Evolutionary conservation across 257 asterid genomes (phyloP).

Genomic region (Oldenlandia corymbosa): DNA sequence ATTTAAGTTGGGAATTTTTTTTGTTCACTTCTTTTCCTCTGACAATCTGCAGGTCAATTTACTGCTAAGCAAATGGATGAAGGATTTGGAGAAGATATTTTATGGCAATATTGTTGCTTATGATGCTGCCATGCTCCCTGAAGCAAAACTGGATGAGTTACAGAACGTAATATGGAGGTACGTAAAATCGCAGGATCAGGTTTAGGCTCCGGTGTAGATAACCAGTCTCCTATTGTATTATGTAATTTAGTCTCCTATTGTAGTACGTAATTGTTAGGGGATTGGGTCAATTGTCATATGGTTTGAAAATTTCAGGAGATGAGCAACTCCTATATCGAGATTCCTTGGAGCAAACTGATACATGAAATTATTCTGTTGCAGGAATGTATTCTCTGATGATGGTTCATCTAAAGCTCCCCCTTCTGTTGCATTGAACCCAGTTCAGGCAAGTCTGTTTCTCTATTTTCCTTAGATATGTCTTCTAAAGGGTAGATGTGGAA

Average conservation of each 20-base stretch:
- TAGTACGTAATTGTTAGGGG: background rate
- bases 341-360: background rate
- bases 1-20: background rate
- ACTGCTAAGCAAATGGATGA: slow-evolving; percentile 82
- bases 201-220: background rate
- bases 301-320: background rate
- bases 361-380: slow-evolving; percentile 23
- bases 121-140: slow-evolving; percentile 71
- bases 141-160: slow-evolving; percentile 77
- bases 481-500: too few relatives aligned
- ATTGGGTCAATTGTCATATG: background rate
- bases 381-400: slow-evolving; percentile 86
- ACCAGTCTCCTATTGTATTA: background rate
- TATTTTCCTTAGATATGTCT: background rate
- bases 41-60: slow-evolving; percentile 66
- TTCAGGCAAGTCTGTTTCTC: slow-evolving; percentile 59
- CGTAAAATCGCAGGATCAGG: slow-evolving; percentile 15
- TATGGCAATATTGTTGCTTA: slow-evolving; percentile 86
- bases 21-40: background rate
- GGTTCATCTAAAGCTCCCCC: slow-evolving; percentile 47
- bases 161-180: slow-evolving; percentile 90
- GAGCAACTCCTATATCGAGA: background rate
- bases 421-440: slow-evolving; percentile 60
- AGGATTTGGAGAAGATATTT: slow-evolving; percentile 88
- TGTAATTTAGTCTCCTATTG: background rate